Base-by-base conservation (phyloP, 768 basidiomycete genomes). In the Lactarius indigo region DNA sequence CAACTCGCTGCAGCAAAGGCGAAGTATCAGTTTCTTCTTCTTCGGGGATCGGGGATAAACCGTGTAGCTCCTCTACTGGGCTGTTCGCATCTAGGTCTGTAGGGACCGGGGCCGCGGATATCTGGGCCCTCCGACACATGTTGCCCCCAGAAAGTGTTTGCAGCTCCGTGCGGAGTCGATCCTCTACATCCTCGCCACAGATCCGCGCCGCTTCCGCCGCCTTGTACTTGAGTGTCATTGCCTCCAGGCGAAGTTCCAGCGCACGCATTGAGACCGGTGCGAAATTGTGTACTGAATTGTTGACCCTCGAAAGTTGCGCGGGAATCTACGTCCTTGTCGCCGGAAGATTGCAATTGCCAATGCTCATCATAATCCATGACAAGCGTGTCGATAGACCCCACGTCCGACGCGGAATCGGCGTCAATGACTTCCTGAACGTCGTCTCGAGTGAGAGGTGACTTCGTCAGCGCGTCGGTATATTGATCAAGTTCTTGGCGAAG, bases 171-270 rank as follows among this genome's bases (percentile, higher is more conserved):
- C 68, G 56, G 20, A 70, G 68, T 12, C 47, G 54, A 15, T 71
- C 63, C 39, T 71, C 70, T 20, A 69, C 64, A 23, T 70, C 70
- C 8, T 71, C 68, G 4, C 63, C 63, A 30, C 65, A 70, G 18
- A 71, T 26, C 10, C 68, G 68, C 23, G 70, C 70, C 12, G 70
- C 70, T 20, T 70, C 70, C 33, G 70, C 70, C 44, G 61, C 68
- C 55, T 69, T 30, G 57, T 54, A 69, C 58, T 64, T 66, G 39
- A 70, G 68, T 12, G 62, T 61, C 64, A 71, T 64, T 37, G 59
- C 57, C 26, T 69, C 63, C n/a, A 69, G 65, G 39, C 58, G 68
- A 31, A 37, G 44, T 44, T 59, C 61, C 13, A 65, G 39, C 9
- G 31, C 56, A 31, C 57, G 61, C 42, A 63, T 10, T 3, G 63